Base-by-base conservation (phyloP, 768 basidiomycete genomes). In the Steccherinum ochraceum region DNA sequence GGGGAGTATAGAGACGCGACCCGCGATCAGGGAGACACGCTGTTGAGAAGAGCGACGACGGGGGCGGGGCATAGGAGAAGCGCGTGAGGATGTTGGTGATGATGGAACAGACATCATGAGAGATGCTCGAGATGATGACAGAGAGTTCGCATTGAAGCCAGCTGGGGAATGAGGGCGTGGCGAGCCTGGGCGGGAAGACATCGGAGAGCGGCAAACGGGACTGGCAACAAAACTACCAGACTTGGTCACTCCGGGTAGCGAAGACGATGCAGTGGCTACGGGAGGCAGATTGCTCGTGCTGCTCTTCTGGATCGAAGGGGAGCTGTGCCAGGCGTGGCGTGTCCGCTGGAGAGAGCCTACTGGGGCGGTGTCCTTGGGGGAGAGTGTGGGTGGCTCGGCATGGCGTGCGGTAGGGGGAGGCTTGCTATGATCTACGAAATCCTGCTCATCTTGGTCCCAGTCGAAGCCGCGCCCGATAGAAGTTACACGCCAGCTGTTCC, bases 401-500 rank as follows among this genome's bases (percentile, higher is more conserved):
- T 43, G 16, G 18, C n/a, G 41, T n/a, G 52, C 53, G 35, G 52
- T 50, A 35, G 30, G 30, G 16, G 16, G 7, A 16, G 30, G 7
- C 7, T 16, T 35, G 16, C 7, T 35, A 35, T 7, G 7, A 16
- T 35, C 30, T 7, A 35, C 30, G 30, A 35, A 35, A 35, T 35
- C 30, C 24, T 66, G 58, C 19, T 67, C 62, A 27, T 72, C 72
- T 23, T 58, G 52, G 21, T 74, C 67, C 86, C 89, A 90, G 65
- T 87, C 74, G 62, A 89, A 90, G 16, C 89, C 89, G 44, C 86
- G 80, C 11, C 89, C 89, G 44, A 91, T 84, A 30, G 80, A 88
- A 18, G 89, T 91, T 54, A 92, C 88, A 5, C 84, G 85, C 86
- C 87, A 92, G 67, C 87, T 89, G 54, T 81, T 80, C 25, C 83